phyloP scores from a whole-genome alignment of 2,329 filamentous ascomycete genomes.

The Pestalotiopsis fici region DNA sequence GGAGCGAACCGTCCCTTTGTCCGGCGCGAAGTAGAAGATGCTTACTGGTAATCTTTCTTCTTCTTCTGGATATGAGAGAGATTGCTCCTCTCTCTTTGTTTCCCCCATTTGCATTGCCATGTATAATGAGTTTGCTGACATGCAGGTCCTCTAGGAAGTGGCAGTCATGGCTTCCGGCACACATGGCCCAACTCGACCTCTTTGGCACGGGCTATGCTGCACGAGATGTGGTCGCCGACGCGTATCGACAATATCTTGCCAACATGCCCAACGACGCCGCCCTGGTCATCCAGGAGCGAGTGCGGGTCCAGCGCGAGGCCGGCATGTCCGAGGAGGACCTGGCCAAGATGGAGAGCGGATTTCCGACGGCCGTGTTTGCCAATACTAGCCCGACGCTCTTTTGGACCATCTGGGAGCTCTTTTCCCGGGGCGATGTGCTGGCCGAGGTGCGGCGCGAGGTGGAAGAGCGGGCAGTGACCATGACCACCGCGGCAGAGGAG shows the following conservation, averaged over 20 bases:
- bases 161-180: background rate
- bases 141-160: background rate
- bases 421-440: constrained; percentile 37
- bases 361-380: constrained; percentile 27
- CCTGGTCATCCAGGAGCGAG: constrained; percentile 1
- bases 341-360: background rate
- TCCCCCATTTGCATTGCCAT: background rate
- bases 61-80: too few relatives aligned
- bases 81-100: too few relatives aligned
- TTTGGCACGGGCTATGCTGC: constrained; percentile 1
- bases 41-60: constrained; percentile 13
- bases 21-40: constrained; percentile 15
- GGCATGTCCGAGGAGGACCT: constrained; percentile 3
- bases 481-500: background rate
- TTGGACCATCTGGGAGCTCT: constrained; percentile 45
- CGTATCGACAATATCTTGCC: background rate
- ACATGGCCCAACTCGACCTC: background rate
- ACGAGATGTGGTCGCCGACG: background rate
- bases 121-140: background rate
- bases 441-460: constrained; percentile 40
- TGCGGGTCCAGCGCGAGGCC: background rate
- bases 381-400: constrained; percentile 44
- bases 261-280: constrained; percentile 4
- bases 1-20: constrained; percentile 14
- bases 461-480: constrained; percentile 21